Conservation (phyloP, 2,329 filamentous ascomycete species). For the Neofusicoccum sp. region DNA sequence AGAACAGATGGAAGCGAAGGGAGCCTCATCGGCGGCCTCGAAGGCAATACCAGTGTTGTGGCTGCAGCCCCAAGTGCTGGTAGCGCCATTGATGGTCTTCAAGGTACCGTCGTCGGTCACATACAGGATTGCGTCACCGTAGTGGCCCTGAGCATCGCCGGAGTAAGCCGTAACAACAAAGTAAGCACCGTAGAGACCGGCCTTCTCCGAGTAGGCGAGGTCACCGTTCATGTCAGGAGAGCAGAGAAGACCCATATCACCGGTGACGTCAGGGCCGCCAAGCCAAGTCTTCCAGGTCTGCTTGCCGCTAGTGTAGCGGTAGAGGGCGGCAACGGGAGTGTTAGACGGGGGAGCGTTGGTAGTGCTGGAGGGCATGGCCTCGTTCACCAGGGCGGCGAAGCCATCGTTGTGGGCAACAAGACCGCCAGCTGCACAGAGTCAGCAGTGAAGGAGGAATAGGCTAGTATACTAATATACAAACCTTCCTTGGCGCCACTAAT, state of each 20-base stretch:
- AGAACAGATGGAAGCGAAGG: constrained; percentile 59
- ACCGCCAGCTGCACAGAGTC: constrained; percentile 41
- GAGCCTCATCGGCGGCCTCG: constrained; percentile 57
- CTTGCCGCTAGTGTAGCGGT: constrained; percentile 56
- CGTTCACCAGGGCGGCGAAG: constrained; percentile 62
- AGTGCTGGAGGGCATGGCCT: constrained; percentile 51
- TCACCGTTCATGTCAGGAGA: constrained; percentile 61
- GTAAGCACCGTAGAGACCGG: constrained; percentile 60
- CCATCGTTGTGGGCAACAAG: constrained; percentile 62
- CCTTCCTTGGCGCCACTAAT: constrained; percentile 56
- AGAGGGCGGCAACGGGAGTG: constrained; percentile 57
- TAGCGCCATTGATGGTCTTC: constrained; percentile 52
- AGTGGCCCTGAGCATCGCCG: constrained; percentile 56
- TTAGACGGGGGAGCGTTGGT: constrained; percentile 48
- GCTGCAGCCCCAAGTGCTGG: constrained; percentile 59
- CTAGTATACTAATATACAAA: no score
- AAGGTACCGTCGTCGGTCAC: constrained; percentile 50
- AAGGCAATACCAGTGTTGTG: constrained; percentile 66
- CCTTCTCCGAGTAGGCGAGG: constrained; percentile 57
- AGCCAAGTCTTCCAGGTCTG: constrained; percentile 60
- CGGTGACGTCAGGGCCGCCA: constrained; percentile 52
- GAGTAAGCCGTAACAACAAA: constrained; percentile 61
- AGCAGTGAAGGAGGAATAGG: no score
- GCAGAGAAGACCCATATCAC: constrained; percentile 44
- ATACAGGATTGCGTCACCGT: constrained; percentile 57